Conservation (phyloP, 805 yeast species). For the Wickerhamia fluorescens region DNA sequence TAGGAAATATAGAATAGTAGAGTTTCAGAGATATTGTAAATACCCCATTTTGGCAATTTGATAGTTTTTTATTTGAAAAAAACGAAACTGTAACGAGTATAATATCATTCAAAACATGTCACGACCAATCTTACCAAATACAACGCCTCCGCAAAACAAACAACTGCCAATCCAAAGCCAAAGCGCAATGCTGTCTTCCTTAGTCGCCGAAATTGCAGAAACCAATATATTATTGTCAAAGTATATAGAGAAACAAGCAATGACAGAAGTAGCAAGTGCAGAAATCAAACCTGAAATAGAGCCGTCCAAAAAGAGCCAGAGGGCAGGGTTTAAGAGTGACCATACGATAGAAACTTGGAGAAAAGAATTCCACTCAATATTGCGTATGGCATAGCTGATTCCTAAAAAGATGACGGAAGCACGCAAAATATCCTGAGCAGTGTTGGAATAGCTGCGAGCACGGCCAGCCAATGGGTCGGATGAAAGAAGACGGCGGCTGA, state of each 20-base stretch:
- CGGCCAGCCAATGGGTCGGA: constrained; percentile 32
- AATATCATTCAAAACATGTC: constrained; percentile 42
- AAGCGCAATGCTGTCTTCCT: constrained; percentile 31
- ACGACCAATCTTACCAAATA: constrained; percentile 67
- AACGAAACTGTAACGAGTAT: background rate
- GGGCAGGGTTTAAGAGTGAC: constrained; percentile 54
- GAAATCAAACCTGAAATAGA: constrained; percentile 46
- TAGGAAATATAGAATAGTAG: too few relatives aligned
- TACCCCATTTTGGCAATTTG: too few relatives aligned
- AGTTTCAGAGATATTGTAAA: too few relatives aligned
- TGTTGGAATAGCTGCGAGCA: constrained; percentile 16
- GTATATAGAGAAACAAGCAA: constrained; percentile 26
- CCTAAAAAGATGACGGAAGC: constrained; percentile 61
- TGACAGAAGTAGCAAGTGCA: constrained; percentile 22
- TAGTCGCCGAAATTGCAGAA: constrained; percentile 7
- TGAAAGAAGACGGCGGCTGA: constrained; percentile 27
- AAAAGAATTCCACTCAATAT: constrained; percentile 60
- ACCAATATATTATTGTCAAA: constrained; percentile 18
- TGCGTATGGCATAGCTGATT: constrained; percentile 61
- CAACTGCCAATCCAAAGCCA: constrained; percentile 55
- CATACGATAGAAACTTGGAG: constrained; percentile 60
- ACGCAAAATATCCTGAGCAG: constrained; percentile 31
- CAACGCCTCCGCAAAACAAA: constrained; percentile 56
- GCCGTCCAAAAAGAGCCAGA: constrained; percentile 63
- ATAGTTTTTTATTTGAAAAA: constrained; percentile 2